Percentiles rank a stretch among this genome's conserved stretches.
Evolutionary conservation across 352 stramenopile species (phyloP).

Genomic region (Pythium apleroticum): DNA sequence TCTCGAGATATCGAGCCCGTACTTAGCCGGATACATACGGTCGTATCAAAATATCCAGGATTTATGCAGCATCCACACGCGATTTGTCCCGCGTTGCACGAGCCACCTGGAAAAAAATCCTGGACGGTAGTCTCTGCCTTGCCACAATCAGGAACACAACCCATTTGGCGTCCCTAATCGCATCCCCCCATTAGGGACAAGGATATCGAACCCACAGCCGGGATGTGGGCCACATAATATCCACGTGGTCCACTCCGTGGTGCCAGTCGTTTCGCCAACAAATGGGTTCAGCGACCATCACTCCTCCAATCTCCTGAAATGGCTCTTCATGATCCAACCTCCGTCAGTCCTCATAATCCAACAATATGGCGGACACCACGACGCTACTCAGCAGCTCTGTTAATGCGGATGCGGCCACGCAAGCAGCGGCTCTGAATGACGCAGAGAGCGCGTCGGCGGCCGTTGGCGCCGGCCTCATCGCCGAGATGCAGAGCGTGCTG

Average conservation of each 20-base stretch:
- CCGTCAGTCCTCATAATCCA: neutral
- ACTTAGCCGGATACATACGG: too few species aligned
- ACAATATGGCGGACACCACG: constrained; percentile 13
- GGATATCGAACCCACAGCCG: neutral
- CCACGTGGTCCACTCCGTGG: constrained; percentile 9
- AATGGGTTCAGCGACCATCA: constrained; percentile 21
- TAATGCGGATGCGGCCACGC: neutral
- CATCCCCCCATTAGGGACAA: too few species aligned
- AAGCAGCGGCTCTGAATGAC: constrained; percentile 11
- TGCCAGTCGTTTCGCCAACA: constrained; percentile 8
- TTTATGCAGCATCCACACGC: too few species aligned
- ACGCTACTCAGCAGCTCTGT: neutral
- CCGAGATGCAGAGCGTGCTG: constrained; percentile 70
- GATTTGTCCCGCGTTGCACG: too few species aligned
- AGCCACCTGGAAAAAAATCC: too few species aligned
- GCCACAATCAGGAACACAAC: neutral
- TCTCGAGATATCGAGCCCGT: too few species aligned
- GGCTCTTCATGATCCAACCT: constrained; percentile 5
- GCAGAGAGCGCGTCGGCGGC: constrained; percentile 14
- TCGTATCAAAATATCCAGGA: too few species aligned
- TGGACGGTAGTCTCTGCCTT: too few species aligned
- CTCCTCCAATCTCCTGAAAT: constrained; percentile 4
- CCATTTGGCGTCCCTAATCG: neutral
- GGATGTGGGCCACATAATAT: constrained; percentile 1
- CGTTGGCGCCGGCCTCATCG: constrained; percentile 35